These are phyloP conservation scores for Aquilaria agallochum DNA, from an alignment of 441 rosid species.

Conservation along the genomic window DNA sequence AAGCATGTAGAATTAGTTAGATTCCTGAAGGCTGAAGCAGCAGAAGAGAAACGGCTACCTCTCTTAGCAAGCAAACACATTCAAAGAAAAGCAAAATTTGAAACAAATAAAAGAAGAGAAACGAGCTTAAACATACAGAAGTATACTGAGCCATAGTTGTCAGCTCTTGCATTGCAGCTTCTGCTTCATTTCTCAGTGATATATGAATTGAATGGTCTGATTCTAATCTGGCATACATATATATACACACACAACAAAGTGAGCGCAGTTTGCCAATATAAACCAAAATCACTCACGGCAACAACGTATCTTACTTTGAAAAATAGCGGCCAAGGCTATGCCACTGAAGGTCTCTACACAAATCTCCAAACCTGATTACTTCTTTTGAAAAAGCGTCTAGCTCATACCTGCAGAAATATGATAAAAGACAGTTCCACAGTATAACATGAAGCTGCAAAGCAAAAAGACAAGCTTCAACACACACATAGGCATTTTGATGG, in stretches of 20 bases:
- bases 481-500: conserved; percentile 1
- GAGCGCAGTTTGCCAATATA: neutral
- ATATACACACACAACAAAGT: conserved; percentile 11
- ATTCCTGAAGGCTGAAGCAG: conserved; percentile 8
- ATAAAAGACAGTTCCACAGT: neutral
- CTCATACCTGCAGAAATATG: conserved; percentile 48
- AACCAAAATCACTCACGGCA: conserved; percentile 3
- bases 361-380: conserved; percentile 79
- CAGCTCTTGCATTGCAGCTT: conserved; percentile 39
- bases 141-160: conserved; percentile 60
- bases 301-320: conserved; percentile 40
- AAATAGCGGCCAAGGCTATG: conserved; percentile 69
- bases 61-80: conserved; percentile 1
- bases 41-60: conserved; percentile 7
- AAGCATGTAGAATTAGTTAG: conserved; percentile 11
- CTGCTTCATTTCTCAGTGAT: conserved; percentile 56
- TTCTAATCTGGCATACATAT: conserved; percentile 34
- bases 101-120: conserved; percentile 10
- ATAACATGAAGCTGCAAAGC: neutral
- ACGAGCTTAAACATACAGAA: conserved; percentile 42
- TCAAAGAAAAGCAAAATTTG: conserved; percentile 4
- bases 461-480: conserved; percentile 1
- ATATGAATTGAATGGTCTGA: conserved; percentile 56
- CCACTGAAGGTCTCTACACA: conserved; percentile 75
- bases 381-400: conserved; percentile 60